Base-by-base conservation (phyloP, 2,329 filamentous ascomycete species). In the Fusarium praegraminearum region DNA sequence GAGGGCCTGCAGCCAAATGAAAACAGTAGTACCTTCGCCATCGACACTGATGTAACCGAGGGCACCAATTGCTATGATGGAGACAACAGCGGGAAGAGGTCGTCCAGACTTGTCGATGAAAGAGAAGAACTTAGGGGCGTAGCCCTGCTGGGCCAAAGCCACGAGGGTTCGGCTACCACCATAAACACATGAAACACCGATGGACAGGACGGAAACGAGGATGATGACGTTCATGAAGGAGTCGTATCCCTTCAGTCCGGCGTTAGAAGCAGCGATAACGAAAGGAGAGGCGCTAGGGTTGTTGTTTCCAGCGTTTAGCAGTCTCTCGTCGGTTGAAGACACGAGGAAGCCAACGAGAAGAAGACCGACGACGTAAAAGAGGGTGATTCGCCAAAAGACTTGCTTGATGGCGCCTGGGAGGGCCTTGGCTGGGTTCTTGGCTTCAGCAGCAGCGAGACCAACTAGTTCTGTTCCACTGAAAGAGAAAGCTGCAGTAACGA, bases 351-450 rank as follows among this genome's bases (percentile, higher is more conserved):
- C 85, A 18, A 87, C 81, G 13, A 87, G 83, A 54, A 85, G 80
- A 16, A 87, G 80, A 36, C 84, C 84, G 4, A 87, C 78, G 47
- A 87, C 78, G 66, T 87, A 87, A 69, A 87, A 87, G 65, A 87
- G 75, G 0, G 83, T 85, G 63, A 87, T 87, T 70, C 85, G 84
- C 85, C 85, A 87, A 62, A 87, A 87, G 33, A 87, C 92, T 76
- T 97, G 93, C 82, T 96, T 97, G 74, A 95, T 90, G 7, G 94
- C 94, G 3, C 89, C 90, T 0, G 94, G 94, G 2, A 97, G 85
- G 0, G 90, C 87, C 75, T 92, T 90, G 59, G 88, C 85, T 0
- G 91, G 91, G 75, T 93, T 92, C 12, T 82, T 80, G 0, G 91
- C 88, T 78, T 94, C 91, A 9, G 90, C 91, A 1, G 91, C 91